Evolutionary conservation across 2,329 filamentous ascomycete species (phyloP).

Genomic region (Trichoderma harzianum): DNA sequence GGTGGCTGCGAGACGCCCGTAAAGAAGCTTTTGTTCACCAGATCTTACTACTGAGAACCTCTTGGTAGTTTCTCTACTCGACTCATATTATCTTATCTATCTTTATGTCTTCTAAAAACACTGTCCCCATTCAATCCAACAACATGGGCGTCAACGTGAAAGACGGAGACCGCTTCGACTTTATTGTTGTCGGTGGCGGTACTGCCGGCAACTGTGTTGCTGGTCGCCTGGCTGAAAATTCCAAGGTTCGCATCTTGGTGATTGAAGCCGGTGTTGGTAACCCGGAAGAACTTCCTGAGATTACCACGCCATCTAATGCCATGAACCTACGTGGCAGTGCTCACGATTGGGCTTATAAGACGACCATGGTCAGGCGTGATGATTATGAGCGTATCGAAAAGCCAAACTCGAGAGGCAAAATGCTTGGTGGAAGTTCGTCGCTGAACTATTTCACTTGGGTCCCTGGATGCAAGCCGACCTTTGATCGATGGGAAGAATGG

Average conservation of each 20-base stretch:
- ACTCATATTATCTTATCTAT: not conserved
- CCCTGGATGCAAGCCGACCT: slow-evolving; percentile 54
- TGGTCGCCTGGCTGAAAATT: slow-evolving; percentile 35
- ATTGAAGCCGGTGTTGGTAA: slow-evolving; percentile 49
- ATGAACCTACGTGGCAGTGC: slow-evolving; percentile 54
- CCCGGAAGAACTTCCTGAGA: slow-evolving; percentile 46
- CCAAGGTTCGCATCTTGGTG: slow-evolving; percentile 41
- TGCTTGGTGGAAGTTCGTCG: slow-evolving; percentile 55
- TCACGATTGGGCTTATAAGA: slow-evolving; percentile 61
- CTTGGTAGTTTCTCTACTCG: not conserved
- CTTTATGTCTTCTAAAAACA: not conserved
- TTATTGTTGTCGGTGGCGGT: slow-evolving; percentile 34
- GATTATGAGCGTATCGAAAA: slow-evolving; percentile 62
- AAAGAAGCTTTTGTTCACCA: not conserved
- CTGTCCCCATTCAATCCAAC: slow-evolving; percentile 14
- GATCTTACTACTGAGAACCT: not conserved
- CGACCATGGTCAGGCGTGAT: slow-evolving; percentile 55
- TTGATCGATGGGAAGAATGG: slow-evolving; percentile 66
- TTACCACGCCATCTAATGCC: slow-evolving; percentile 50
- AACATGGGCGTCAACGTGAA: slow-evolving; percentile 19
- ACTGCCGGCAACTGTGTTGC: slow-evolving; percentile 36
- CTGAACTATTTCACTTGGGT: slow-evolving; percentile 65
- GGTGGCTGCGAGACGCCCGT: not conserved
- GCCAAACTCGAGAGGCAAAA: slow-evolving; percentile 59
- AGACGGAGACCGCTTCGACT: slow-evolving; percentile 26